Conservation (phyloP, 78 protist species). For the Dictyostelium discoideum region DNA sequence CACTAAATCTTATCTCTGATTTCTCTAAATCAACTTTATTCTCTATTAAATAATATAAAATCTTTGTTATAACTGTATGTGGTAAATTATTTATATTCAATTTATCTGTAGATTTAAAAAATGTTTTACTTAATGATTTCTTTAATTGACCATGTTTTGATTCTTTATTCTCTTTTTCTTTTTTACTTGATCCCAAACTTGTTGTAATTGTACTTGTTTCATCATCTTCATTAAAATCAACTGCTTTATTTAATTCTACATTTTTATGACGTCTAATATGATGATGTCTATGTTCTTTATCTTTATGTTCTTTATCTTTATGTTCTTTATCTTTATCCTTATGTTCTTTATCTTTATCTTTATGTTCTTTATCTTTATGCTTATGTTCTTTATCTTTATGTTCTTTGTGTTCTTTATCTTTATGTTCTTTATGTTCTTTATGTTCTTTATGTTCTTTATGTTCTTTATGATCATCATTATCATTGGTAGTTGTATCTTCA, state of each 20-base stretch:
- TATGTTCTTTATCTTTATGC: background rate
- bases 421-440: background rate
- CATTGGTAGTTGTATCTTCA: background rate
- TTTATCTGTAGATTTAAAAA: background rate
- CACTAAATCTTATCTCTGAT: slow-evolving; percentile 35
- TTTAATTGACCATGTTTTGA: background rate
- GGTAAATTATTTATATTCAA: slow-evolving; percentile 43
- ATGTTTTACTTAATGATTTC: background rate
- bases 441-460: background rate
- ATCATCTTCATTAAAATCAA: background rate
- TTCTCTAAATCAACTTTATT: slow-evolving; percentile 40
- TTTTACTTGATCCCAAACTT: background rate
- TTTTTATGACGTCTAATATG: background rate
- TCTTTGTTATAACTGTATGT: slow-evolving; percentile 37
- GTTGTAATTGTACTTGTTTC: background rate
- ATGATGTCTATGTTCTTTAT: background rate
- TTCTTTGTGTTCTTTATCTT: background rate
- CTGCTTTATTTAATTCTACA: background rate
- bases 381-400: background rate
- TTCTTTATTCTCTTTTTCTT: background rate
- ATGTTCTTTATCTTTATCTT: background rate
- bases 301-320: background rate
- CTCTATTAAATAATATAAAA: slow-evolving; percentile 10
- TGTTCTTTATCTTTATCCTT: background rate
- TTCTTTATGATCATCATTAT: background rate